Percentiles rank a stretch among this genome's conserved stretches.
phyloP scores from a whole-genome alignment of 1,284 basidiomycete genomes.

The Kwoniella shivajii region DNA sequence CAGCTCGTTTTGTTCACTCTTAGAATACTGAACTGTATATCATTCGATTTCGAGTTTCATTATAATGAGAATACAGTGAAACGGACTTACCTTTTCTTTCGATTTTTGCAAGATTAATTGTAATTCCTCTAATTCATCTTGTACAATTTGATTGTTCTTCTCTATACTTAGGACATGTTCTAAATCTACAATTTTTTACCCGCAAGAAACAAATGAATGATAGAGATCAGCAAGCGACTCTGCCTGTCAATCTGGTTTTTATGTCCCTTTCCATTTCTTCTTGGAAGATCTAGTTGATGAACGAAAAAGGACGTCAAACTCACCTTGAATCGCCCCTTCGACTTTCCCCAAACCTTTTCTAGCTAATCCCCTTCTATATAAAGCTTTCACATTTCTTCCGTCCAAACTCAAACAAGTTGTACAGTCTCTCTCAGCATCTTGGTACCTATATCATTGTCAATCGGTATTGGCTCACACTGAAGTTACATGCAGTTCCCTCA shows the following conservation, averaged over 20 bases:
- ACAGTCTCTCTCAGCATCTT: slow-evolving; percentile 51
- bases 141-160: slow-evolving; percentile 33
- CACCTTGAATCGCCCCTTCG: slow-evolving; percentile 37
- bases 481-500: neutral
- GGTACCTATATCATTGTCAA: slow-evolving; percentile 27
- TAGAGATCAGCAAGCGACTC: neutral
- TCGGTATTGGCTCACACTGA: neutral
- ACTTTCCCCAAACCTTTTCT: slow-evolving; percentile 35
- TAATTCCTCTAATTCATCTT: slow-evolving; percentile 39
- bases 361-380: slow-evolving; percentile 47
- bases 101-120: slow-evolving; percentile 4
- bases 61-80: neutral
- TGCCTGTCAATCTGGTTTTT: neutral
- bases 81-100: slow-evolving; percentile 9
- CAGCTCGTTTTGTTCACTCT: no score
- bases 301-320: no score
- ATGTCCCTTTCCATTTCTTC: no score
- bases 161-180: slow-evolving; percentile 31
- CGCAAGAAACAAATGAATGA: neutral
- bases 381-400: slow-evolving; percentile 46
- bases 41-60: neutral
- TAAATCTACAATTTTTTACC: slow-evolving; percentile 27
- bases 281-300: no score
- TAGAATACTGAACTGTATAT: no score
- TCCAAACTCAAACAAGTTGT: slow-evolving; percentile 34